A percentile compares a stretch with the other conserved stretches of the same genome.
These are phyloP conservation scores for Ephemerocybe angulata DNA, from an alignment of 768 basidiomycete species.

Conservation along the genomic window DNA sequence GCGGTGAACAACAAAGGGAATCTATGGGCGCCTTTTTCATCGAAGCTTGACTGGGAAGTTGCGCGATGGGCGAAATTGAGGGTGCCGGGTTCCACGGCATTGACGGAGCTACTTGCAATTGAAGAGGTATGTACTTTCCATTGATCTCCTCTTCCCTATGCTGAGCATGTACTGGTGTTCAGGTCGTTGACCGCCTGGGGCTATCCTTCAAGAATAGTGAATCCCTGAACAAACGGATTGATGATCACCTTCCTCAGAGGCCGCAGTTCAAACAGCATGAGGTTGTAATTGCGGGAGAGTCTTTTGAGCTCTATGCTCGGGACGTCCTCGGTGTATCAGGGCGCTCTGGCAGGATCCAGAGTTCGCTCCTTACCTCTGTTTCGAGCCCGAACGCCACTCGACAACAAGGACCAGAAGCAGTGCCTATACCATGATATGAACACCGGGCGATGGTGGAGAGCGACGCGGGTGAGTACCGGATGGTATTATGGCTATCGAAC, in stretches of 20 bases:
- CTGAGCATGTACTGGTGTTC: not conserved
- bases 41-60: slow-evolving; percentile 27
- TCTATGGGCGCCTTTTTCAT: slow-evolving; percentile 29
- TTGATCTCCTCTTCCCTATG: not conserved
- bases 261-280: slow-evolving; percentile 24
- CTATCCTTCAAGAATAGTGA: slow-evolving; percentile 23
- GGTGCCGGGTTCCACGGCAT: slow-evolving; percentile 27
- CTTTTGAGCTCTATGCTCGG: slow-evolving; percentile 27
- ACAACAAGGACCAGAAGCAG: slow-evolving; percentile 19
- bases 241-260: slow-evolving; percentile 19
- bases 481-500: not conserved
- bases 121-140: slow-evolving; percentile 17
- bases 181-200: slow-evolving; percentile 24
- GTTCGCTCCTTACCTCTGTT: slow-evolving; percentile 25
- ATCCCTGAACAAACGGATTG: slow-evolving; percentile 27
- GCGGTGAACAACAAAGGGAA: too few species aligned
- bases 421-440: slow-evolving; percentile 43
- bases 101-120: slow-evolving; percentile 25
- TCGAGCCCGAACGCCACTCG: slow-evolving; percentile 36
- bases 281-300: slow-evolving; percentile 26
- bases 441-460: too few species aligned
- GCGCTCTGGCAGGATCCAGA: slow-evolving; percentile 33
- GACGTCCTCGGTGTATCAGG: slow-evolving; percentile 35
- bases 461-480: too few species aligned
- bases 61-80: slow-evolving; percentile 29